Evolutionary conservation across 2,329 filamentous ascomycete genomes (phyloP).

Genomic region (Ophiobolus disseminans): DNA sequence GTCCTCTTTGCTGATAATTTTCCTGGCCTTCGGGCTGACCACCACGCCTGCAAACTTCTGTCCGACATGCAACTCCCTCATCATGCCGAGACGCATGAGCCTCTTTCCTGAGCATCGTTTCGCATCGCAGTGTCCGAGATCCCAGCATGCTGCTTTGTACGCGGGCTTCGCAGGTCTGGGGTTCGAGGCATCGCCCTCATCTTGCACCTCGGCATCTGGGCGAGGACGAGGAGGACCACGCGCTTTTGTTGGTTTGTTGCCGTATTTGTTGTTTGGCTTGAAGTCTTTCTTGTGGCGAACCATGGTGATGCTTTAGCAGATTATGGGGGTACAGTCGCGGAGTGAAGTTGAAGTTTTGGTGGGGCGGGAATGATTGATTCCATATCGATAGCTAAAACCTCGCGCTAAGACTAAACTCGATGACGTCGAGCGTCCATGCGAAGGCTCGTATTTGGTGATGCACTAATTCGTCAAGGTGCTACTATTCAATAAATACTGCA

Average conservation of each 20-base stretch:
- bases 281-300: slow-evolving; percentile 95
- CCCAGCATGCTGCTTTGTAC: slow-evolving; percentile 98
- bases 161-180: slow-evolving; percentile 54
- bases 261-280: slow-evolving; percentile 74
- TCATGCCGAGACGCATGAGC: slow-evolving; percentile 88
- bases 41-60: slow-evolving; percentile 92
- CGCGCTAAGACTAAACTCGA: background rate
- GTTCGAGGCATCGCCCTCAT: slow-evolving; percentile 31
- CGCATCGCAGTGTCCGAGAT: slow-evolving; percentile 95
- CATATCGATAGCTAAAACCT: slow-evolving; percentile 25
- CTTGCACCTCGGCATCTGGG: slow-evolving; percentile 30
- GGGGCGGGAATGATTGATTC: slow-evolving; percentile 5
- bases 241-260: slow-evolving; percentile 62
- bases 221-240: slow-evolving; percentile 58
- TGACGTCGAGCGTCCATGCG: background rate
- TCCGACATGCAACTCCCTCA: slow-evolving; percentile 90
- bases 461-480: background rate
- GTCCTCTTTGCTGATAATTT: slow-evolving; percentile 83
- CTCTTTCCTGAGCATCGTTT: slow-evolving; percentile 96
- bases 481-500: too few species aligned
- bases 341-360: slow-evolving; percentile 6
- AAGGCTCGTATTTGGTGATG: background rate
- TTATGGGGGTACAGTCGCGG: background rate
- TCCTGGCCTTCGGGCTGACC: slow-evolving; percentile 93
- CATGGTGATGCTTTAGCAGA: slow-evolving; percentile 60